Percentiles rank a stretch among this genome's conserved stretches.
phyloP scores from a whole-genome alignment of 2,329 filamentous ascomycete genomes.

The Alternaria alternata region DNA sequence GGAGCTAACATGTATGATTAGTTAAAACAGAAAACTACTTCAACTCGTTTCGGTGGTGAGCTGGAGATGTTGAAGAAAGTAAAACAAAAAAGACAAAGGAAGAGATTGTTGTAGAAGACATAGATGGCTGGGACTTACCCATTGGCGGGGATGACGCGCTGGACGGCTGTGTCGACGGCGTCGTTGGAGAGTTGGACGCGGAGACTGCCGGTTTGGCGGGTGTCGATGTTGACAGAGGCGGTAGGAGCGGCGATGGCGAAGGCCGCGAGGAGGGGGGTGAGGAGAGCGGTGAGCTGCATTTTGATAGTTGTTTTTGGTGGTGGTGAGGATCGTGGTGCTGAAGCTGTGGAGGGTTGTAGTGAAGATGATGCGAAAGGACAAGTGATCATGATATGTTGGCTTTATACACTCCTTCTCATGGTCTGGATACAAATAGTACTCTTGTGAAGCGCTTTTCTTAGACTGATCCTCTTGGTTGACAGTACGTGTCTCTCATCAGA shows the following conservation, averaged over 20 bases:
- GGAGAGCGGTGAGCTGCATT: constrained; percentile 23
- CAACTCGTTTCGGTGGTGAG: no score
- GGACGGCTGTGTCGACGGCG: constrained; percentile 20
- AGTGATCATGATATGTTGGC: background rate
- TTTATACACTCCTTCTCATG: background rate
- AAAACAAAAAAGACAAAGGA: no score
- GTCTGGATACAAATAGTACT: background rate
- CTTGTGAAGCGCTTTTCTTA: background rate
- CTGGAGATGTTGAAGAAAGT: no score
- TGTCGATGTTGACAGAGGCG: background rate
- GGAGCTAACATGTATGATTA: background rate
- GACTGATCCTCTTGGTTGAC: background rate
- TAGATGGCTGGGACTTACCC: no score
- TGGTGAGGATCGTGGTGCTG: background rate
- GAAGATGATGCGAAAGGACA: background rate
- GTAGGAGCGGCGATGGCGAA: constrained; percentile 15
- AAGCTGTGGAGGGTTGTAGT: background rate
- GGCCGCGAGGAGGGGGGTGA: constrained; percentile 22
- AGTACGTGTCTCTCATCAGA: background rate
- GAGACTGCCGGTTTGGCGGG: constrained; percentile 8
- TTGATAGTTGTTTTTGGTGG: background rate
- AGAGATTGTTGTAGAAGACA: no score
- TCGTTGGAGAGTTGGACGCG: constrained; percentile 27
- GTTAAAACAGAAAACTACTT: no score
- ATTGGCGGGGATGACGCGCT: constrained; percentile 16